A percentile compares a stretch with the other conserved stretches of the same genome.
These are phyloP conservation scores for Pseudonitzschia pungens DNA, from an alignment of 108 stramenopile genomes.

Conservation along the genomic window DNA sequence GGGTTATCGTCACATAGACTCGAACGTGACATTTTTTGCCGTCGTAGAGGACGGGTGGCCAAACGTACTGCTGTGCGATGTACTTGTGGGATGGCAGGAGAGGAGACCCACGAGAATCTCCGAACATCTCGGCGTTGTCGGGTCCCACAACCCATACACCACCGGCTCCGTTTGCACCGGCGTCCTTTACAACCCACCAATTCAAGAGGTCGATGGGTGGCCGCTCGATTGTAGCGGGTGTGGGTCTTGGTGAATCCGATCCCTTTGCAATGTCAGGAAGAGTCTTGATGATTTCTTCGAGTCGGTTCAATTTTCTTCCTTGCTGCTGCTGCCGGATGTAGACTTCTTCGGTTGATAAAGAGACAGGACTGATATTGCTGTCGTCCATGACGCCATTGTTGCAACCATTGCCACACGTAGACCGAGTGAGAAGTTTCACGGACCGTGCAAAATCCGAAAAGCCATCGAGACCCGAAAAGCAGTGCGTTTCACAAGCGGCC, in stretches of 20 bases:
- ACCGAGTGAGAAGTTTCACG: conserved; percentile 9
- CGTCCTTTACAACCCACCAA: conserved; percentile 85
- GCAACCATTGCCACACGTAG: background rate
- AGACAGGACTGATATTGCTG: background rate
- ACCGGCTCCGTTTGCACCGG: conserved; percentile 76
- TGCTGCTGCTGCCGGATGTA: background rate
- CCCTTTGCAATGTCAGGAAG: conserved; percentile 40
- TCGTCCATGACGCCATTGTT: conserved; percentile 1
- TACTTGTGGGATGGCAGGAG: conserved; percentile 60
- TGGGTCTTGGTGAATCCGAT: background rate
- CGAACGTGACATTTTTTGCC: conserved; percentile 81
- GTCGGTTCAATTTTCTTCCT: conserved; percentile 13
- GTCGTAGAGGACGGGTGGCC: conserved; percentile 70
- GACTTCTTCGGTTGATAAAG: background rate
- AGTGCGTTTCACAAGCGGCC: conserved; percentile 62
- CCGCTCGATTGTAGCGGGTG: background rate
- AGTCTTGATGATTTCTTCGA: conserved; percentile 1
- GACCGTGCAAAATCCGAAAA: conserved; percentile 45
- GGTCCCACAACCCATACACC: conserved; percentile 79
- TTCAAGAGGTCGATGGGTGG: conserved; percentile 34
- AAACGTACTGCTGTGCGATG: conserved; percentile 77
- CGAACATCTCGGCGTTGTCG: conserved; percentile 42
- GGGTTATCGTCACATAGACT: conserved; percentile 68
- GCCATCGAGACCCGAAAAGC: conserved; percentile 57
- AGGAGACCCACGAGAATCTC: background rate